Base-by-base conservation (phyloP, 176 grass and related monocot genomes). In the Bolboschoenus planiculmis region DNA sequence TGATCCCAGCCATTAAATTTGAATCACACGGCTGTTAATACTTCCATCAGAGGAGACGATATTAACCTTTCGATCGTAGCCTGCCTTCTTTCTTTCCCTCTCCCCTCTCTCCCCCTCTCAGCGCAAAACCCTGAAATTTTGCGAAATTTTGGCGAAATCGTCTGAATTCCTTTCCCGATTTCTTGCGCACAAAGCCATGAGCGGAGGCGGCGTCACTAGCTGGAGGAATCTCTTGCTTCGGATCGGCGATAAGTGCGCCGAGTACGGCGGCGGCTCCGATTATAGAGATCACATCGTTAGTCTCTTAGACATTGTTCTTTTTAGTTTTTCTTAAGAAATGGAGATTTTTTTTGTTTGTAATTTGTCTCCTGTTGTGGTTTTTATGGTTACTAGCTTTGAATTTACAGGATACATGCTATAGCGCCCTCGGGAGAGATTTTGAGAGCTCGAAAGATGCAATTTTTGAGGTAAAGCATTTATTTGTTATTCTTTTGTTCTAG, bases 211-310 rank as follows among this genome's bases (percentile, higher is more conserved):
- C 14, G 80, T 14, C 39, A 83, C 48, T 34, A 86, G 87, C 86
- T 98, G 92, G 96, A 86, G 87, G 84, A 82, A 79, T 55, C 89
- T 95, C 83, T 88, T 98, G 55, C 86, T 95, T 57, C 87, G 92
- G 78, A 91, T 98, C 82, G 92, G 96, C 61, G 96, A 98, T 79
- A 87, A 87, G 84, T 98, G 92, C 86, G 82, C 86, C 23, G 96
- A 98, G 82, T 98, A 98, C 83, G 96, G 92, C 53, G 92, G 90
- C 40, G 79, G 85, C 39, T 67, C 86, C 39, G 96, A 98, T 80
- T 84, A 91, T 84, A 93, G 91, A 84, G 92, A 95, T 58, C 96
- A 98, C 80, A 90, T 98, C 78, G 96, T 98, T 26, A 88, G 88
- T 64, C 23, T 70, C 48, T 83, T 23, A n/a, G 33, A 14, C 46